A percentile compares a stretch with the other conserved stretches of the same genome.
Evolutionary conservation across 805 yeast genomes (phyloP).

Genomic region (Pichia membranifaciens): DNA sequence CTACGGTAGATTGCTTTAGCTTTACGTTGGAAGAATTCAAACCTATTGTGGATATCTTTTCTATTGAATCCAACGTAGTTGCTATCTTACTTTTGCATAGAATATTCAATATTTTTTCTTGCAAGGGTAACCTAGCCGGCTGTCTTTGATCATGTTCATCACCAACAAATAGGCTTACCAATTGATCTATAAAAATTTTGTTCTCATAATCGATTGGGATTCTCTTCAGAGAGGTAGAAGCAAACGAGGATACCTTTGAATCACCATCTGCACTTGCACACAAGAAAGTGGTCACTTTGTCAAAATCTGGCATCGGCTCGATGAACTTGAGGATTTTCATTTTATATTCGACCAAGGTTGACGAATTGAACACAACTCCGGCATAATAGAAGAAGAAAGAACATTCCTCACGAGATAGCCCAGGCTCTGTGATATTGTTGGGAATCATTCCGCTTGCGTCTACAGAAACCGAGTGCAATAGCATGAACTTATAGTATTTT

Average conservation of each 20-base stretch:
- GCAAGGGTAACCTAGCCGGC: constrained; percentile 49
- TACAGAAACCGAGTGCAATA: constrained; percentile 44
- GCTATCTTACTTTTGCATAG: constrained; percentile 50
- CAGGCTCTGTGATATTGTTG: constrained; percentile 50
- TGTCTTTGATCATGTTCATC: constrained; percentile 30
- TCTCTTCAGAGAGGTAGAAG: constrained; percentile 47
- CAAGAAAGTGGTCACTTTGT: constrained; percentile 35
- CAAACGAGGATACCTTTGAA: constrained; percentile 49
- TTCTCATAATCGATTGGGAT: constrained; percentile 49
- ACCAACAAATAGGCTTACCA: constrained; percentile 51
- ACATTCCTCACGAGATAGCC: constrained; percentile 51
- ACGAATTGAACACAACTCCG: constrained; percentile 51
- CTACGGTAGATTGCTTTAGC: constrained; percentile 51
- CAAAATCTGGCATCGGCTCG: constrained; percentile 36
- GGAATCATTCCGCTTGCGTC: constrained; percentile 36
- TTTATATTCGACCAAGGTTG: constrained; percentile 40
- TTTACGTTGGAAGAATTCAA: constrained; percentile 47
- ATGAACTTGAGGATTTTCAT: constrained; percentile 38
- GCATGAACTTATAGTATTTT: constrained; percentile 50
- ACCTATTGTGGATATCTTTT: constrained; percentile 53
- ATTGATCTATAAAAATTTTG: constrained; percentile 33
- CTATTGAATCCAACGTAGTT: constrained; percentile 36
- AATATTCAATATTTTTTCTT: constrained; percentile 48
- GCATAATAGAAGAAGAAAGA: constrained; percentile 64
- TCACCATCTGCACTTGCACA: constrained; percentile 60